phyloP scores from a whole-genome alignment of 139 green algal species.

The Chlorella sp. region DNA sequence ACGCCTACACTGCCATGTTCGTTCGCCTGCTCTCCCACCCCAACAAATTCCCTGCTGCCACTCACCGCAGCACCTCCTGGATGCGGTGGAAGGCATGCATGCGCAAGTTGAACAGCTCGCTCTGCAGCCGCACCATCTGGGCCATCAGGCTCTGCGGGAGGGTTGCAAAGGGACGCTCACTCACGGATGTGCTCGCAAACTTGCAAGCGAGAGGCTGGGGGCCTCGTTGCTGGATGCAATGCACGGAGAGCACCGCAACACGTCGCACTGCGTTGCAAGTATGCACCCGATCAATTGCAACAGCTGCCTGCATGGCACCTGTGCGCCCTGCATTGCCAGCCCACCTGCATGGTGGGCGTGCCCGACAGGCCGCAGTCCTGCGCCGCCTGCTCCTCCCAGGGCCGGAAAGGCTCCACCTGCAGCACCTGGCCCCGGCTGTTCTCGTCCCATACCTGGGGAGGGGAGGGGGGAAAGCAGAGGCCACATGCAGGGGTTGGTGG shows the following conservation, averaged over 20 bases:
- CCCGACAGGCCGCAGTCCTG: background rate
- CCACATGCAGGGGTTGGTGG: background rate
- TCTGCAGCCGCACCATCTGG: constrained; percentile 31
- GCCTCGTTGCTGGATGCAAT: too few relatives aligned
- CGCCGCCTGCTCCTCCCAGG: constrained; percentile 34
- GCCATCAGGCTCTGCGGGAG: constrained; percentile 9
- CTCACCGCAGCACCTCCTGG: constrained; percentile 26
- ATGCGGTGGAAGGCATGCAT: constrained; percentile 16
- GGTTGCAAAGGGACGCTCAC: too few relatives aligned
- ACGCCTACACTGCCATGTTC: too few relatives aligned
- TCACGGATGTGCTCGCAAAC: too few relatives aligned
- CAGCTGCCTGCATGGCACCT: too few relatives aligned
- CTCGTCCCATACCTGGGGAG: constrained; percentile 69
- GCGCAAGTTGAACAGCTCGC: constrained; percentile 29
- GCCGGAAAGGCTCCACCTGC: constrained; percentile 64
- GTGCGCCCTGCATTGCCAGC: background rate
- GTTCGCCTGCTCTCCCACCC: too few relatives aligned
- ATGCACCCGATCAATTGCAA: too few relatives aligned
- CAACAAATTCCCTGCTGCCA: too few relatives aligned
- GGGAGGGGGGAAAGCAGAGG: background rate
- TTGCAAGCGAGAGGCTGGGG: too few relatives aligned
- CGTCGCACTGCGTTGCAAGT: too few relatives aligned
- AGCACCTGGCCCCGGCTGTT: constrained; percentile 66
- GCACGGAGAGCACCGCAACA: too few relatives aligned
- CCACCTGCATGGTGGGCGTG: background rate